Evolutionary conservation across 1,284 basidiomycete species (phyloP), one percentile per base, ranked within the genome.

Genomic region (Polyporus tsugae): DNA sequence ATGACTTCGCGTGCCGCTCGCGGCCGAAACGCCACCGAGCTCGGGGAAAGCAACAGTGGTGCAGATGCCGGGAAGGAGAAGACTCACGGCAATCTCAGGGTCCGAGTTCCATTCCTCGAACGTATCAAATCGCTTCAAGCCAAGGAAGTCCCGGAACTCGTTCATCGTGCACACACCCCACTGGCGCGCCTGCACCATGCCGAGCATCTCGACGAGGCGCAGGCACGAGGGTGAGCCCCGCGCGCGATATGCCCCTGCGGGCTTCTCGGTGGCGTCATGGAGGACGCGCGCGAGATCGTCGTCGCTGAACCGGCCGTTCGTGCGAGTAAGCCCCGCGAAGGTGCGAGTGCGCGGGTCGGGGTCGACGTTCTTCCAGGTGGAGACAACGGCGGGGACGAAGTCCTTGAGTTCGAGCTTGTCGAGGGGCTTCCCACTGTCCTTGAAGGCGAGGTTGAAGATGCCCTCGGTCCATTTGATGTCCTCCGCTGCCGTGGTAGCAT

Each of bases 101-200:
- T 94, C 85, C 0, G 86, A 82, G 76, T 95, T 96, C 95, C 95
- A 96, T 71, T 95, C 92, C 75, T 85, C 76, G 80, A 95, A 95
- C 42, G 73, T 83, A 29, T 74, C 75, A 73, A 91, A 92, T 82
- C 81, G 81, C 75, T 83, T 85, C 64, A 89, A 75, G 19, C 86
- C 84, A 61, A 89, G 80, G 76, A 87, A 89, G 62, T 80, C 78
- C 52, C 90, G 81, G 77, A 91, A 91, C 78, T 92, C 91, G 79
- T 92, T 92, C 78, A 70, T 68, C 36, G 94, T 91, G 78, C 93
- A 95, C 39, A 87, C 83, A 39, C 91, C 90, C 93, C 94, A 95
- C 35, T 77, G 80, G 68, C 93, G 82, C 29, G 88, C 86, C 77
- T 93, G 91, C 73, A 88, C 83, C 57, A 95, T 93, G 4, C 88